Base-by-base conservation (phyloP, 371 early-diverging fungal genomes). In the Mortierella polycephala region DNA sequence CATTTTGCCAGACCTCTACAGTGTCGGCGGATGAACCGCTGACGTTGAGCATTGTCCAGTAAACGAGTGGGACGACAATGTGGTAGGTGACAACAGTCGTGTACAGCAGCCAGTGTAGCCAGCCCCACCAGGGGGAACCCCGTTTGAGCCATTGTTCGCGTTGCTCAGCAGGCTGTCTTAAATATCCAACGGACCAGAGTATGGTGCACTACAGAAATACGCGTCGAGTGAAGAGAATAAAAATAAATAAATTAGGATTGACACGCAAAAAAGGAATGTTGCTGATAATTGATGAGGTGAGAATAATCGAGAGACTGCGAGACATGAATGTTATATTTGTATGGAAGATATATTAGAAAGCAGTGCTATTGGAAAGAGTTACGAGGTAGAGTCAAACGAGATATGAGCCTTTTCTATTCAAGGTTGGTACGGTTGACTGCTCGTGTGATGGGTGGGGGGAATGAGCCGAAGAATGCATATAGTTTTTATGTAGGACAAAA, bases 41-140 rank as follows among this genome's bases (percentile, higher is more conserved):
- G 1, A 37, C 46, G 23, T 41, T 65, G 60, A 82, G 64, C 64
- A 84, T 51, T 16, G 81, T 60, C 89, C 89, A 89, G 62, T 76
- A 89, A 16, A 89, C 85, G 57, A 89, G 81, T 14, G 89, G 89
- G n/a, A 87, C 87, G 16, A 87, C 74, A 45, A 89, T 49, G 57
- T 79, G 73, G 46, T 49, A 79, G 30, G 60, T 64, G 46, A 79
- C 45, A 16, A 72, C 57, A 21, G 73, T 72, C 1, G 62, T 50
- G 47, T 72, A 73, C 12, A 79, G 65, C 10, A 79, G 62, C 73
- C 69, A 69, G 58, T 72, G 79, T 10, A 49, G 20, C 41, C 55
- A 68, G 13, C 73, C 79, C 69, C 72, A 72, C 79, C 73, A 72
- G 12, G 72, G 65, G 14, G 76, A 67, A 1, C 67, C 41, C 18